Evolutionary conservation across 2,329 filamentous ascomycete species (phyloP), one percentile per base, ranked within the genome.

Genomic region (Ophiostoma sp.): DNA sequence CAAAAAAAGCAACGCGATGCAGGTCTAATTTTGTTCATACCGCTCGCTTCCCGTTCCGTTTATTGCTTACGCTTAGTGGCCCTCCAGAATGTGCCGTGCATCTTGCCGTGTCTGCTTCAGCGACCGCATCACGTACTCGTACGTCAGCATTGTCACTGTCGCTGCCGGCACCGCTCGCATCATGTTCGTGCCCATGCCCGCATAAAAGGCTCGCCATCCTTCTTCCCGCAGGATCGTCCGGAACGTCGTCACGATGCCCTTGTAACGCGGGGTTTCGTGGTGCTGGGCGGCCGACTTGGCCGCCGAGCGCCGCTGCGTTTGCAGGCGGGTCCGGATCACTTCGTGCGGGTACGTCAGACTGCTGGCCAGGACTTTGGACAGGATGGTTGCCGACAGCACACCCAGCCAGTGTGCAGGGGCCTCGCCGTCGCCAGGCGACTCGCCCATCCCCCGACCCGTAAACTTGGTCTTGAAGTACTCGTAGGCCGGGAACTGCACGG

Each of bases 281-380:
- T 15, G 36, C 63, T 80, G 83, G 0, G 45, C 17, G 4, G 39
- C 39, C 11, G 50, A 36, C 42, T 48, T 31, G 3, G 66, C 61
- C 0, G 71, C 69, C 4, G 91, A 90, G 75, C 94, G 88, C 79
- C 96, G 91, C 81, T 99, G 96, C 1, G 96, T 99, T 82, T 99
- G 96, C 73, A 99, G 84, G 74, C 96, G 88, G 69, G 96, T 99
- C 61, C 96, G 91, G 70, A 99, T 91, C 22, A 99, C 96, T 83
- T 99, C 96, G 80, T 99, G 96, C 0, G 96, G 96, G 80, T 99
- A 99, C 22, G 96, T 99, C 9, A 95, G 93, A 68, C 93, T 96
- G 80, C 95, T 98, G 45, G 96, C 96, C 79, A 96, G 91, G 68
- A 98, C 89, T 83, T 99, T 99, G 84, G 94, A 97, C 70, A 99